Base-by-base conservation (phyloP, 2,329 filamentous ascomycete species). In the Kalaharituber pfeilii region DNA sequence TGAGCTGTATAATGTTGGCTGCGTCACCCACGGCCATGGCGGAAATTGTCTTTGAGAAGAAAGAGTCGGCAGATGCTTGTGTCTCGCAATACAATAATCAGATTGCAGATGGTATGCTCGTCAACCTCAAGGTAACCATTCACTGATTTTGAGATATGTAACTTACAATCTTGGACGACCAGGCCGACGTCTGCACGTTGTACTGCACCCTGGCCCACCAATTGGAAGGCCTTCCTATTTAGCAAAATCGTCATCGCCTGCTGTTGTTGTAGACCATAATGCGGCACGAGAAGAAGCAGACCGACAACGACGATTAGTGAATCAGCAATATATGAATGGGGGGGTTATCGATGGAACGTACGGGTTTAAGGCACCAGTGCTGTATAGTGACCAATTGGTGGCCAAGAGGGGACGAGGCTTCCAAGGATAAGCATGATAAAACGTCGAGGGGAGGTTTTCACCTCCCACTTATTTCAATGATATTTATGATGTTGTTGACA, bases 51-150 rank as follows among this genome's bases (percentile, higher is more conserved):
- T 87, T 89, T 65, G 75, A 79, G 59, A 80, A 78, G 56, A 79
- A 77, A 62, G 78, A 83, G 58, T 82, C 81, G 36, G 85, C 83
- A 2, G 80, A 89, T 62, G 76, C 75, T 36, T 82, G 87, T 18
- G 82, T 89, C 63, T 73, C 76, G 56, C 84, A 75, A 2, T 89
- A 89, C 67, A 81, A 91, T 68, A 80, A 83, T 66, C 81, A 86
- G 49, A 50, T 61, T 15, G 62, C 60, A 33, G 70, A 86, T 79
- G 65, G 84, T 85, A 66, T 61, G 79, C 68, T 33, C 33, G 50
- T 45, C 22, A 47, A 47, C 39, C 50, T 29, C 52, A 51, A 27
- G 42, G 56, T 47, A 36, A 44, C 8, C 18, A 29, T 39, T 53
- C 20, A 18, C 44, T 44, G 13, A 18, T 18, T 25, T 28, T 20